A percentile compares a stretch with the other conserved stretches of the same genome.
Evolutionary conservation across 148 eudicot species (phyloP).

Genomic region (Nepenthes mirabilis): DNA sequence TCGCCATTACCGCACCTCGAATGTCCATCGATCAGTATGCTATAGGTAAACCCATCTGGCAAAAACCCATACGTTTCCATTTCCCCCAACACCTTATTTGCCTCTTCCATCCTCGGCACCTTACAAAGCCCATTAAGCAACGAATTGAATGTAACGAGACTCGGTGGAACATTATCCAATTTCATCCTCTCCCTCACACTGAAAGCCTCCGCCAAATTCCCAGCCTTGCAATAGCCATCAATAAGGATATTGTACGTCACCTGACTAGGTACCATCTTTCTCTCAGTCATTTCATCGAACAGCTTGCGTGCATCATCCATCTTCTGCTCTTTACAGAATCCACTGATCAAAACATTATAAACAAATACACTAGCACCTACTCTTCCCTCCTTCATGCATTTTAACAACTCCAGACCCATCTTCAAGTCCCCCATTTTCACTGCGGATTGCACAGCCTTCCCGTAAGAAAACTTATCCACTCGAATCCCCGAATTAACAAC

Average conservation of each 20-base stretch:
- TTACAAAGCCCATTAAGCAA: conserved; percentile 63
- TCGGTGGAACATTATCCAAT: conserved; percentile 29
- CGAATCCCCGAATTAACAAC: conserved; percentile 27
- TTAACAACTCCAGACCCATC: conserved; percentile 36
- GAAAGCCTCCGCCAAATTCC: conserved; percentile 54
- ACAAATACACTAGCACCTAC: conserved; percentile 43
- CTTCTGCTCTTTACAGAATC: conserved; percentile 59
- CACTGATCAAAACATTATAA: conserved; percentile 75
- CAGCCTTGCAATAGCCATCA: conserved; percentile 78
- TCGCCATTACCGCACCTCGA: conserved; percentile 34
- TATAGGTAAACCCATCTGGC: conserved; percentile 67
- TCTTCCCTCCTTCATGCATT: conserved; percentile 26
- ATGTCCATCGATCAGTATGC: conserved; percentile 58
- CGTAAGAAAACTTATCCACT: conserved; percentile 45
- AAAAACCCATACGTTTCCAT: conserved; percentile 43
- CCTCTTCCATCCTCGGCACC: conserved; percentile 48
- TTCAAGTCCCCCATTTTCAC: conserved; percentile 55
- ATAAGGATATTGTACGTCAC: conserved; percentile 67
- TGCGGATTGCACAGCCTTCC: conserved; percentile 62
- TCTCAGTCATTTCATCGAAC: conserved; percentile 62
- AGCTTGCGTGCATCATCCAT: conserved; percentile 40
- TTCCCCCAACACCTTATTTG: conserved; percentile 39
- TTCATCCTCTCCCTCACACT: conserved; percentile 54
- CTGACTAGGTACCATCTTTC: conserved; percentile 29
- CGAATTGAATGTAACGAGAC: conserved; percentile 55